phyloP scores from a whole-genome alignment of 164 flowering plant genomes.

The Warburgia ugandensis region DNA sequence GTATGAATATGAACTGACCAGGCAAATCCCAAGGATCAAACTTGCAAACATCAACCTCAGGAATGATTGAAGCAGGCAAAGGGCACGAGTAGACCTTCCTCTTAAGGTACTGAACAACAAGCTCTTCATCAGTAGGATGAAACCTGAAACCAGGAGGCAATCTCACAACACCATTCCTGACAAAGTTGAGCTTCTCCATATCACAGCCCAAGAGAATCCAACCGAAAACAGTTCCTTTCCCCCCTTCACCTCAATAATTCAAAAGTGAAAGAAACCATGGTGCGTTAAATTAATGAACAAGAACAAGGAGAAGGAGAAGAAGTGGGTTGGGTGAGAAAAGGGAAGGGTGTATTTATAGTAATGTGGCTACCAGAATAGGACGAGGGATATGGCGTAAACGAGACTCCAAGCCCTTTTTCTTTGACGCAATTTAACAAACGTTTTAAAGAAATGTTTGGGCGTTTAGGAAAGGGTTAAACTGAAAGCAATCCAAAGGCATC shows the following conservation, averaged over 20 bases:
- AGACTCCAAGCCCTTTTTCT: constrained; percentile 39
- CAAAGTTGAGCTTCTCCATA: constrained; percentile 47
- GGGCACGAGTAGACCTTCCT: constrained; percentile 50
- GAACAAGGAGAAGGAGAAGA: background rate
- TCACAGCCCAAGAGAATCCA: background rate
- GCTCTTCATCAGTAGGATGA: constrained; percentile 85
- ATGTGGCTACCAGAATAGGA: constrained; percentile 18
- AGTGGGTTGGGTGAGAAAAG: constrained; percentile 8
- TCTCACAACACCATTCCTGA: constrained; percentile 38
- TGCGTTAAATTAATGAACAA: background rate
- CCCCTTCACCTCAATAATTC: background rate
- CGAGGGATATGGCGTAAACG: constrained; percentile 41
- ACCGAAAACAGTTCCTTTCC: background rate
- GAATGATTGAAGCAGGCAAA: constrained; percentile 69
- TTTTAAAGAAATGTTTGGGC: constrained; percentile 2
- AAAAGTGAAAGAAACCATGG: constrained; percentile 2
- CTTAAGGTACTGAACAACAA: constrained; percentile 54
- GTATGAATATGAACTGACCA: constrained; percentile 24
- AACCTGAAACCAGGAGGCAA: constrained; percentile 83
- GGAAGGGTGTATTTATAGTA: constrained; percentile 27
- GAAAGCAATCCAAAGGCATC: constrained; percentile 10
- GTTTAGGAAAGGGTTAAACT: constrained; percentile 18
- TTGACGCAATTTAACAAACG: constrained; percentile 17
- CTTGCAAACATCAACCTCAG: constrained; percentile 48
- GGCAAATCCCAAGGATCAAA: constrained; percentile 79